Base-by-base conservation (phyloP, 2,329 filamentous ascomycete genomes). In the Tolypocladium paradoxum region DNA sequence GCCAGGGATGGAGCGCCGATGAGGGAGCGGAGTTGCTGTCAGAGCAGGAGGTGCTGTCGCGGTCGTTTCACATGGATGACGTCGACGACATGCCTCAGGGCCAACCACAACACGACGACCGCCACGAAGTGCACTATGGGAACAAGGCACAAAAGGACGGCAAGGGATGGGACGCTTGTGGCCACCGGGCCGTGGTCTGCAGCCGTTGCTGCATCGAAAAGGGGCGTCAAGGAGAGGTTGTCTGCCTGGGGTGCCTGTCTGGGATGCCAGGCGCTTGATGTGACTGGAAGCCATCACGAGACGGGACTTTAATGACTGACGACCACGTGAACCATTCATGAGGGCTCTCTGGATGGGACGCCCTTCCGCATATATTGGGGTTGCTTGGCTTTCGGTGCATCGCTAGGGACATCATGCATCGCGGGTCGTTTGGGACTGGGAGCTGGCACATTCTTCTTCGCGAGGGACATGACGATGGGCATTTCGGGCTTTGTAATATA, bases 161-260 rank as follows among this genome's bases (percentile, higher is more conserved):
- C 34, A 50, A 63, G 50, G 68, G 68, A n/a, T 75, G 73, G 70
- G 61, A 64, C 0, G 67, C 65, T 0, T 64, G 62, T 33, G 74
- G 74, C 8, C 79, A 83, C 57, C 69, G 72, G 9, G 68, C 73
- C 35, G 76, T 79, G 59, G 72, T 87, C 3, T 88, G 85, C 64
- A 86, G 84, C 62, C 74, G 76, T 20, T 88, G 85, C 67, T 87
- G 84, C 63, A 76, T 87, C 3, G 85, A 88, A 64, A 75, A 73
- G 27, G 84, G 83, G 0, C 61, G 70, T 22, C 78, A 86, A 51
- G 84, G 84, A 29, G 83, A 87, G 48, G 77, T 86, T 6, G 77
- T 82, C 54, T 88, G 85, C 61, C 66, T 86, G 48, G 82, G 82
- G 1, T 88, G 85, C 58, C 70, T 84, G 40, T 71, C 72, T 11